Evolutionary conservation across 2,329 filamentous ascomycete species (phyloP).

Genomic region (Fusarium nematophilum): DNA sequence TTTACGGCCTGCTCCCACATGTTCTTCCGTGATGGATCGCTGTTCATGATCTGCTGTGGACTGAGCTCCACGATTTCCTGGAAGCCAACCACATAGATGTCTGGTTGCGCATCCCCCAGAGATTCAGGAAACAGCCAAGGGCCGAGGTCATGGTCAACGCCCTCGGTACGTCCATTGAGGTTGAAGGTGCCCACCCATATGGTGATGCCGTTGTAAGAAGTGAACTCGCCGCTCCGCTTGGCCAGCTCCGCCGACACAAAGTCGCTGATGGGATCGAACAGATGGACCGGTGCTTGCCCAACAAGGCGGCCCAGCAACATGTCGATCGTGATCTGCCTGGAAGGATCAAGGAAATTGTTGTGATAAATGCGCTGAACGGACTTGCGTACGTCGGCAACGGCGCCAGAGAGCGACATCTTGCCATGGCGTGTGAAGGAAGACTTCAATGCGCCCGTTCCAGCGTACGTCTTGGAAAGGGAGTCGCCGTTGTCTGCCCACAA

Average conservation of each 20-base stretch:
- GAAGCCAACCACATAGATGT: constrained; percentile 91
- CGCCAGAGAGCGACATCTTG: constrained; percentile 94
- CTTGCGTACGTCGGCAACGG: constrained; percentile 94
- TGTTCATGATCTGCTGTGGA: constrained; percentile 99
- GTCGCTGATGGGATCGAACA: constrained; percentile 96
- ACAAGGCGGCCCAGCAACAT: constrained; percentile 88
- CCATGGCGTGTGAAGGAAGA: constrained; percentile 93
- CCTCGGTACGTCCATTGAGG: constrained; percentile 86
- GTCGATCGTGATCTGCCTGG: constrained; percentile 93
- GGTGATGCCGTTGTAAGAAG: constrained; percentile 77
- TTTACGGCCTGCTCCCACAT: constrained; percentile 89
- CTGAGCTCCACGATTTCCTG: constrained; percentile 99
- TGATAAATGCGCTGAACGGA: constrained; percentile 94
- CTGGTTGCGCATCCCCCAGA: constrained; percentile 73
- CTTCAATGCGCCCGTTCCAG: constrained; percentile 94
- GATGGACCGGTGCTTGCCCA: constrained; percentile 82
- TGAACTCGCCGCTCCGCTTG: constrained; percentile 77
- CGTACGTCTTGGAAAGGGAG: constrained; percentile 92
- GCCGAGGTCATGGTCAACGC: constrained; percentile 82
- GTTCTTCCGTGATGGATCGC: constrained; percentile 86
- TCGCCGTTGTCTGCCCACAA: constrained; percentile 99
- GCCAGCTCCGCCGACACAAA: constrained; percentile 82
- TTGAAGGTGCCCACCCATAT: constrained; percentile 95
- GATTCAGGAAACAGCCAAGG: constrained; percentile 82
- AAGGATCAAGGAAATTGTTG: constrained; percentile 97